Conservation (phyloP, 306 rosid genomes). For the Betula pendula region DNA sequence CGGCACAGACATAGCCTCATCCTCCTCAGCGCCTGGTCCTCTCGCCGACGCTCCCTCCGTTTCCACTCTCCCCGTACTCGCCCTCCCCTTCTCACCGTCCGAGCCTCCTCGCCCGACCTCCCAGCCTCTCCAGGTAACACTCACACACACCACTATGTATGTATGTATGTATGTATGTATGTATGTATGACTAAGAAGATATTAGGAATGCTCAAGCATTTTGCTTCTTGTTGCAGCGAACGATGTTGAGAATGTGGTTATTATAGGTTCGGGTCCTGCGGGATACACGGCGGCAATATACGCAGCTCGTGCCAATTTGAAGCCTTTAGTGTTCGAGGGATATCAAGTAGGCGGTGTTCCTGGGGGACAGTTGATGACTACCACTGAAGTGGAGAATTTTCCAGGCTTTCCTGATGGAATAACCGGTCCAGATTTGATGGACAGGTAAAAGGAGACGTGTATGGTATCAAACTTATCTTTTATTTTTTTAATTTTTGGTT, state of each 20-base stretch:
- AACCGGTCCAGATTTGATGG: slow-evolving; percentile 97
- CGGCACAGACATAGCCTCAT: slow-evolving; percentile 28
- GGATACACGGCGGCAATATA: slow-evolving; percentile 95
- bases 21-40: slow-evolving; percentile 37
- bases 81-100: slow-evolving; percentile 38
- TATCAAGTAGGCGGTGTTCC: slow-evolving; percentile 92
- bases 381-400: slow-evolving; percentile 94
- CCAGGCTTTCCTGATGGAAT: slow-evolving; percentile 97
- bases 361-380: slow-evolving; percentile 97
- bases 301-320: slow-evolving; percentile 94
- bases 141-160: background rate
- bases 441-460: slow-evolving; percentile 50
- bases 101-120: slow-evolving; percentile 47
- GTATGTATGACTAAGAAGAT: slow-evolving; percentile 1
- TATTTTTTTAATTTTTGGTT: background rate
- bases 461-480: slow-evolving; percentile 10
- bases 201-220: slow-evolving; percentile 6
- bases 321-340: slow-evolving; percentile 92
- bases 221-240: slow-evolving; percentile 42
- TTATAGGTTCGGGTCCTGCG: slow-evolving; percentile 93
- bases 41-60: slow-evolving; percentile 40
- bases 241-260: slow-evolving; percentile 79
- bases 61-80: slow-evolving; percentile 39
- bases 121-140: slow-evolving; percentile 55
- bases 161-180: background rate